Evolutionary conservation across 2,329 filamentous ascomycete genomes (phyloP), one percentile per base, ranked within the genome.

Genomic region (Chlorencoelia australis): DNA sequence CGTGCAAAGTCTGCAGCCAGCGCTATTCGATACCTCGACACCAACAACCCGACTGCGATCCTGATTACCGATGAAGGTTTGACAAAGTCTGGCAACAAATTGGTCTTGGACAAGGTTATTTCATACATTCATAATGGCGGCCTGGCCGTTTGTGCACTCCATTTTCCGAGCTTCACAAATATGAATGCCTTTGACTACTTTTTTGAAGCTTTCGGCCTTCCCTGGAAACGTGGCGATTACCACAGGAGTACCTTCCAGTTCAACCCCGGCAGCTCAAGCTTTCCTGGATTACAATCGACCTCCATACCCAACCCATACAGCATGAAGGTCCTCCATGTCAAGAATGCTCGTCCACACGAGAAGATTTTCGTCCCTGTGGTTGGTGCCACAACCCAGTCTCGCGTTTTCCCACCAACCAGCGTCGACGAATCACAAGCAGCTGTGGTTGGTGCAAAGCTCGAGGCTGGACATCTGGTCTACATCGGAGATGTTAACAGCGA

Each of bases 321-420:
- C 34, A 54, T 56, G 51, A 56, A 57, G 43, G 51, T 32, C 4
- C 39, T 56, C 7, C 51, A 58, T 42, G 37, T 59, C 19, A 42
- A 46, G 29, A 33, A 49, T 28, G 49, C 51, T 13, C 28, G 30
- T 17, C 37, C 31, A 4, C 15, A 48, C 3, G 52, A 58, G 22
- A 55, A 46, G 41, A 42, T 57, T n/a, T 53, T 48, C 29, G 33
- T 53, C 19, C 49, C 50, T 18, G 30, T 45, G 4, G 19, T 29
- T 9, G 42, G 44, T 9, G 40, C 28, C 8, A 30, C 9, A 9
- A 41, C 36, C 5, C 39, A 52, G 19, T 48, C 45, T 4, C 15
- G n/a, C 17, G 40, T 49, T 13, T 47, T 51, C 24, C 10, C 40
- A 3, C 27, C 45, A 4, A 19, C 5, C 1, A 26, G 26, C 19